Percentiles rank a stretch among this genome's conserved stretches.
These are phyloP conservation scores for Acacia concinna DNA, from an alignment of 331 rosid genomes.

Conservation along the genomic window DNA sequence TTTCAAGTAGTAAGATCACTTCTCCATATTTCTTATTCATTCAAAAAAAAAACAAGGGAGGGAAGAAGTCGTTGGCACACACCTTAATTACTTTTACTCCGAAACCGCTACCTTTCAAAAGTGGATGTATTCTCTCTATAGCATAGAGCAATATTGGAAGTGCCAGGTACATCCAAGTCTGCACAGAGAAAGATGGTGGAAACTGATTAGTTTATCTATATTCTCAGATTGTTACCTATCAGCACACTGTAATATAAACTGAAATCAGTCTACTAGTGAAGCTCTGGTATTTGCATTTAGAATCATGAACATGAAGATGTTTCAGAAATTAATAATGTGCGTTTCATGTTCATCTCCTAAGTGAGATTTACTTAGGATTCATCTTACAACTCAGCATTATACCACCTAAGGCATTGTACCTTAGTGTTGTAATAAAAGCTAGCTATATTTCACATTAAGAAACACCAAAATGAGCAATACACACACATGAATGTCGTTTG, in stretches of 20 bases:
- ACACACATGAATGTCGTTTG: background rate
- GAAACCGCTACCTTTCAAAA: slow-evolving; percentile 42
- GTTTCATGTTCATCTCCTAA: background rate
- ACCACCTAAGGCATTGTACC: background rate
- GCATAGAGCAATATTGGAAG: slow-evolving; percentile 62
- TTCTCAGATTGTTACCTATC: background rate
- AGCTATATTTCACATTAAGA: background rate
- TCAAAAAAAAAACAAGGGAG: background rate
- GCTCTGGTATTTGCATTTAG: slow-evolving; percentile 2
- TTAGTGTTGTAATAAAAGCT: background rate
- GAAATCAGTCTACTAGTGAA: slow-evolving; percentile 12
- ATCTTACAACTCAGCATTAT: no score
- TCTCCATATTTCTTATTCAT: background rate
- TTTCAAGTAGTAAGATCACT: slow-evolving; percentile 28
- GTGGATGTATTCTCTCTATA: slow-evolving; percentile 50
- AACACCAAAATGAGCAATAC: background rate
- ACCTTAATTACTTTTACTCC: slow-evolving; percentile 66
- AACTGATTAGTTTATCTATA: background rate
- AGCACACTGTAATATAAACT: background rate
- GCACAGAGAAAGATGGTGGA: slow-evolving; percentile 29
- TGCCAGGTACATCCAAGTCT: slow-evolving; percentile 95
- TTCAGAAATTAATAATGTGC: background rate
- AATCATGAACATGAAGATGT: background rate
- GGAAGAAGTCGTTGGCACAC: slow-evolving; percentile 9
- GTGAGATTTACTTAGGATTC: background rate